phyloP scores from a whole-genome alignment of 1,284 basidiomycete species.

The Singerocomus inundabilis region DNA sequence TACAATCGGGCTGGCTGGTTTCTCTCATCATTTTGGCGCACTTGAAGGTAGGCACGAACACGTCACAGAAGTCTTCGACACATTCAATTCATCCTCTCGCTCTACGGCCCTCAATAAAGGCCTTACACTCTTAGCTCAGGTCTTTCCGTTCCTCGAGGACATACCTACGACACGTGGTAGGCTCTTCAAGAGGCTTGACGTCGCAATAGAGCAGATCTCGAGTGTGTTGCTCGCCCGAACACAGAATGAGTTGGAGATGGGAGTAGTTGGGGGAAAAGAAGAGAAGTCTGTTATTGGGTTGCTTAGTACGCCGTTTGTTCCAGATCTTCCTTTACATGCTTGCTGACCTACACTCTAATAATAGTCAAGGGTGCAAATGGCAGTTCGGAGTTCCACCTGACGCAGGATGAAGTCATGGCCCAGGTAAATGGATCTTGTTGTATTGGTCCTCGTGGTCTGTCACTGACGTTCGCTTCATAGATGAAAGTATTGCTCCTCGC shows the following conservation, averaged over 20 bases:
- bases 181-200: slow-evolving; percentile 37
- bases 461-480: slow-evolving; percentile 11
- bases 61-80: slow-evolving; percentile 46
- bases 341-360: not conserved
- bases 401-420: slow-evolving; percentile 65
- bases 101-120: slow-evolving; percentile 31
- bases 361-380: slow-evolving; percentile 39
- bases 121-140: slow-evolving; percentile 40
- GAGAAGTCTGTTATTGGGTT: slow-evolving; percentile 48
- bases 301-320: slow-evolving; percentile 14
- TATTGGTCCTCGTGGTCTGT: not conserved
- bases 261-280: slow-evolving; percentile 38
- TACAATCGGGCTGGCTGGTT: slow-evolving; percentile 47
- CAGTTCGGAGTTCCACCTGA: slow-evolving; percentile 46
- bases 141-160: slow-evolving; percentile 42
- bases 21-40: slow-evolving; percentile 37
- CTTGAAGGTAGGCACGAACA: slow-evolving; percentile 42
- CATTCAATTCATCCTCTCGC: slow-evolving; percentile 16
- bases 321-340: not conserved
- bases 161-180: slow-evolving; percentile 43
- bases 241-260: slow-evolving; percentile 39
- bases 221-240: slow-evolving; percentile 44
- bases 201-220: slow-evolving; percentile 46
- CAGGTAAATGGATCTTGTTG: slow-evolving; percentile 36
- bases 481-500: slow-evolving; percentile 41